Evolutionary conservation across 2,329 filamentous ascomycete species (phyloP).

Genomic region (Penicillium glabrum): DNA sequence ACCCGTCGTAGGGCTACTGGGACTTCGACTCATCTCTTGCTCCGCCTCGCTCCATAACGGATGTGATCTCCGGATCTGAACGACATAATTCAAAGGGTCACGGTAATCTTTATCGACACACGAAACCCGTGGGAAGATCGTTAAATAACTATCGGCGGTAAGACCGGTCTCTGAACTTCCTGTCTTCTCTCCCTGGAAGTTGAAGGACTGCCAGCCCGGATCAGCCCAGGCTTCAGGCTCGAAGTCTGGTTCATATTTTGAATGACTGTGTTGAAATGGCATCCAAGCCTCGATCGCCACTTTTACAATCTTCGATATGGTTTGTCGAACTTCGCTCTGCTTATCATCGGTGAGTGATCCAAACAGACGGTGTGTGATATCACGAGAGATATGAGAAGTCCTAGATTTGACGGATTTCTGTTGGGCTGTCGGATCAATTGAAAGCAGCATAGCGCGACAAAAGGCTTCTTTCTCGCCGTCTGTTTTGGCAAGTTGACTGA

Average conservation of each 20-base stretch:
- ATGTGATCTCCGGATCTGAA: background rate
- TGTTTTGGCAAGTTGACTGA: constrained; percentile 15
- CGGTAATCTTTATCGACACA: background rate
- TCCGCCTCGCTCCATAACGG: background rate
- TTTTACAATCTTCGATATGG: constrained; percentile 1
- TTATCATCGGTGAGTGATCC: constrained; percentile 1
- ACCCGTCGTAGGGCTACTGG: background rate
- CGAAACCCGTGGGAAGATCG: background rate
- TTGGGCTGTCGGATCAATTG: constrained; percentile 14
- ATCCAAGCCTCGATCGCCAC: constrained; percentile 5
- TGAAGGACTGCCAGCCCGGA: background rate
- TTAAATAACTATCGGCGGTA: background rate
- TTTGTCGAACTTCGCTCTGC: background rate
- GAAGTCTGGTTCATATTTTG: constrained; percentile 11
- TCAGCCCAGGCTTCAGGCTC: background rate
- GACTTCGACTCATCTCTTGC: background rate
- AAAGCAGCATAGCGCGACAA: constrained; percentile 18
- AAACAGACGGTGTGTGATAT: constrained; percentile 2
- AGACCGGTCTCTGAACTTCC: background rate
- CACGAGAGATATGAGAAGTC: background rate
- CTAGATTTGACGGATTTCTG: constrained; percentile 1
- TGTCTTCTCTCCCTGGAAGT: background rate
- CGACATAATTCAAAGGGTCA: background rate
- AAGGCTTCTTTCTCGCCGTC: constrained; percentile 22
- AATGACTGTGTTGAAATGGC: constrained; percentile 6